Evolutionary conservation across 2,329 filamentous ascomycete genomes (phyloP), one percentile per base, ranked within the genome.

Genomic region (Cladosporium sp.): DNA sequence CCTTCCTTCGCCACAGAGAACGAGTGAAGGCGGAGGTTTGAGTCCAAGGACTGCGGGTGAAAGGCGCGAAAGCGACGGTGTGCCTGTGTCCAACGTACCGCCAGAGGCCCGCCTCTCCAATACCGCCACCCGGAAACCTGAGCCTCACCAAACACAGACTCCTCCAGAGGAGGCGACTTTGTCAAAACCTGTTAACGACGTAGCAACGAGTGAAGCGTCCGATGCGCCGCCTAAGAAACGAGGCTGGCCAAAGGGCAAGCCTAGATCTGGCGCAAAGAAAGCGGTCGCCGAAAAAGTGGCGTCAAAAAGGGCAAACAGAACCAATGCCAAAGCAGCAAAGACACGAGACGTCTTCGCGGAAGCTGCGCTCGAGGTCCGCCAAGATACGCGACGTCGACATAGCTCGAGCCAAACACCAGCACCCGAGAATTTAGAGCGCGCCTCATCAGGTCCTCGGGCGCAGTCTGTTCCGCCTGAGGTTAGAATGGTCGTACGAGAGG

Each of bases 171-270:
- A 72, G 30, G 43, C 52, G n/a, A 42, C 15, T 12, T 49, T 45
- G 33, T 35, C 16, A 15, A 29, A 39, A 11, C 49, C 43, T 54
- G 69, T 54, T 35, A 55, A 55, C 7, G 62, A 63, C 39, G 50
- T 57, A 5, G 48, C 53, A 2, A 45, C 52, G 27, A 58, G 50
- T 39, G 62, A 60, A 38, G 43, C 53, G 7, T 57, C 59, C 3
- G 61, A 48, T 19, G 58, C 15, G 13, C 50, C 27, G 39, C 50
- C 27, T 38, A 52, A 45, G 25, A 61, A 61, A 41, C 57, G 71
- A 52, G 69, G 70, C 11, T 71, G 67, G 69, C 69, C 71, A 11
- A 76, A 74, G 57, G 72, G 70, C 30, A 75, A 74, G 54, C 66
- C 72, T 12, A 65, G 71, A 39, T 69, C 71, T 43, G 67, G 68